Evolutionary conservation across 352 stramenopile species (phyloP).

Genomic region (Globisporangium nunn): DNA sequence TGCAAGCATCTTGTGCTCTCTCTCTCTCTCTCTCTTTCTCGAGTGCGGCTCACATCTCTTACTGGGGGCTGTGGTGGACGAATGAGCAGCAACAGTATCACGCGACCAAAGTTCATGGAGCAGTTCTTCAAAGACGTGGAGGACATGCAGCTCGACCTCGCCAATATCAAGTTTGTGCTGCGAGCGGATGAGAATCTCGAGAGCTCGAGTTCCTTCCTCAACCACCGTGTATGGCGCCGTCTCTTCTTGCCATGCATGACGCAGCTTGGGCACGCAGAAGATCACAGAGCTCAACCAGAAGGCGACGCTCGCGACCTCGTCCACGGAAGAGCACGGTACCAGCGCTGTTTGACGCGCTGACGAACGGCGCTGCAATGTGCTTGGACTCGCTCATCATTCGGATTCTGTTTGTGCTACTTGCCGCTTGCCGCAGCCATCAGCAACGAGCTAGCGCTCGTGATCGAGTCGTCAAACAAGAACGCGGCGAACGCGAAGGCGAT

Average conservation of each 20-base stretch:
- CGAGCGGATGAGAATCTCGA: background rate
- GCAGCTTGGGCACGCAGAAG: constrained; percentile 82
- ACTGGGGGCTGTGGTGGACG: background rate
- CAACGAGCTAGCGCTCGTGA: constrained; percentile 87
- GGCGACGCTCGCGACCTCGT: constrained; percentile 90
- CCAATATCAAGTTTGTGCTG: constrained; percentile 67
- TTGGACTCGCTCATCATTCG: background rate
- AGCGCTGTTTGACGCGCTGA: background rate
- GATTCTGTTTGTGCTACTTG: background rate
- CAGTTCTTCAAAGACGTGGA: constrained; percentile 95
- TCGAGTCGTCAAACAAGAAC: constrained; percentile 90
- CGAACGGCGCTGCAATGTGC: background rate
- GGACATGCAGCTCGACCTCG: constrained; percentile 90
- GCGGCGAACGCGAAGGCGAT: constrained; percentile 87
- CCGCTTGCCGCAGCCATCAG: constrained; percentile 51
- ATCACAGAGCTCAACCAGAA: constrained; percentile 92
- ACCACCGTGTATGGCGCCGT: background rate
- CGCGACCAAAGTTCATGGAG: constrained; percentile 89
- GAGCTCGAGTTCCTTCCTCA: too few species aligned
- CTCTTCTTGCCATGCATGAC: too few species aligned
- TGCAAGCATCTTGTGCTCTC: background rate
- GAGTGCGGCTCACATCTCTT: too few species aligned
- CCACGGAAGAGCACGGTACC: constrained; percentile 82
- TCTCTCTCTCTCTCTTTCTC: too few species aligned
- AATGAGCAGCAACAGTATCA: constrained; percentile 32